These are phyloP conservation scores for Sordariomycetes sp. DNA, from an alignment of 2,329 filamentous ascomycete genomes.

Conservation along the genomic window DNA sequence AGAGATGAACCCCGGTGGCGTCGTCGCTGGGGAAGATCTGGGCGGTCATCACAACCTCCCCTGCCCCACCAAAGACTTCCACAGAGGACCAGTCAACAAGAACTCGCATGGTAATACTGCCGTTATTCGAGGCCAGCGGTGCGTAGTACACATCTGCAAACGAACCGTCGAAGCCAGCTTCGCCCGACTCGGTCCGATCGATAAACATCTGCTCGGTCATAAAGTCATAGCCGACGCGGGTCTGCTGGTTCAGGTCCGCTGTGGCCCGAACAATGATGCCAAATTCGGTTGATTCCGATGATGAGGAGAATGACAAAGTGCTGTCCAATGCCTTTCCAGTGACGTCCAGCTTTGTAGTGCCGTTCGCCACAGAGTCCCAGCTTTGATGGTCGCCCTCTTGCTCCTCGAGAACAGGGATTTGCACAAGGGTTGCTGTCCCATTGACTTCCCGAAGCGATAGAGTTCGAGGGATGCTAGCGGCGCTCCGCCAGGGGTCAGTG, in stretches of 20 bases:
- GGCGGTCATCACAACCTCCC: not conserved
- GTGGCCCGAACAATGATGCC: slow-evolving; percentile 4
- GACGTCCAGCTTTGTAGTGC: slow-evolving; percentile 1
- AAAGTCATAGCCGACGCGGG: slow-evolving; percentile 3
- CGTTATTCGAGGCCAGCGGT: not conserved
- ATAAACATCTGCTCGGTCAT: not conserved
- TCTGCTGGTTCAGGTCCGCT: slow-evolving; percentile 3
- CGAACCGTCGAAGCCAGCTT: slow-evolving; percentile 1
- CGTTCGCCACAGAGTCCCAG: not conserved
- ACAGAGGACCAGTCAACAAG: slow-evolving; percentile 6
- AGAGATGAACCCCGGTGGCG: not conserved
- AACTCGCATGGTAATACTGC: slow-evolving; percentile 3
- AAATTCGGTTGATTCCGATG: slow-evolving; percentile 1
- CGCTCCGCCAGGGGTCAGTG: slow-evolving; percentile 5
- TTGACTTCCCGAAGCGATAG: not conserved
- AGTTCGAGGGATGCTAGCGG: slow-evolving; percentile 1
- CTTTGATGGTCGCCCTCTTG: not conserved
- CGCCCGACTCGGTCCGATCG: slow-evolving; percentile 2
- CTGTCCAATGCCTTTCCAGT: slow-evolving; percentile 3
- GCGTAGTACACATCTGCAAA: slow-evolving; percentile 2
- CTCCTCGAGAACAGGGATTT: not conserved
- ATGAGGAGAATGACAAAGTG: slow-evolving; percentile 1
- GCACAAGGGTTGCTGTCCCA: not conserved
- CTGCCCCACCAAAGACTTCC: slow-evolving; percentile 4
- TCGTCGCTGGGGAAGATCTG: slow-evolving; percentile 5